Evolutionary conservation across 1,284 basidiomycete genomes (phyloP), one percentile per base, ranked within the genome.

Genomic region (Tylopilus sp.): DNA sequence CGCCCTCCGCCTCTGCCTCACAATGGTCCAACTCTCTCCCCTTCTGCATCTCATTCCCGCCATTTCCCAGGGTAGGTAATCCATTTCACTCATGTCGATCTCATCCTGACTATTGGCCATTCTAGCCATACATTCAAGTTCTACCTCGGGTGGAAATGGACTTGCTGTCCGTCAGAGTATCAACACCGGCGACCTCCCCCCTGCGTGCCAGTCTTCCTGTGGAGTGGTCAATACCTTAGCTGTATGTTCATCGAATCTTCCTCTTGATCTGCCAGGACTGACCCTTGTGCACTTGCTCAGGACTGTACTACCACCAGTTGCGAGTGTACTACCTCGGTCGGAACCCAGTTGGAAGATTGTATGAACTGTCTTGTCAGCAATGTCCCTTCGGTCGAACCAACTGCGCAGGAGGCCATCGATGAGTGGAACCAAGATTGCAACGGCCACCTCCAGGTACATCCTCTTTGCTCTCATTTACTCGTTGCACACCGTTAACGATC

Each of bases 1-100:
- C 7, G 12, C 8, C 44, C n/a, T n/a, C n/a, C n/a, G n/a, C n/a
- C n/a, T 24, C 44, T 19, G 29, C 41, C 22, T 22, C 41, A 44
- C 51, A 53, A 77, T 74, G 74, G 72, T 77, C 54, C 67, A 70
- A 61, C 65, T 72, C 49, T 7, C 63, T 22, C 57, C 74, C 13
- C 56, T 73, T 65, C 49, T 74, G 64, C 32, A 59, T 2, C 55
- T 57, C 22, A 26, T 77, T 41, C 26, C 59, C 58, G 53, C 62
- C 53, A 41, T 60, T 68, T 63, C 65, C 51, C 70, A 61, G 13
- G 53, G 74, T 75, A 61, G n/a, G 60, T 60, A 10, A 26, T 19
- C 12, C 4, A 24, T 36, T 59, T 24, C 32, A n/a, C 39, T 2
- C 5, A 7, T 57, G 10, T 51, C 13, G 10, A 22, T 29, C n/a